A percentile compares a stretch with the other conserved stretches of the same genome.
These are phyloP conservation scores for Diplodia mutila DNA, from an alignment of 2,329 filamentous ascomycete genomes.

Conservation along the genomic window DNA sequence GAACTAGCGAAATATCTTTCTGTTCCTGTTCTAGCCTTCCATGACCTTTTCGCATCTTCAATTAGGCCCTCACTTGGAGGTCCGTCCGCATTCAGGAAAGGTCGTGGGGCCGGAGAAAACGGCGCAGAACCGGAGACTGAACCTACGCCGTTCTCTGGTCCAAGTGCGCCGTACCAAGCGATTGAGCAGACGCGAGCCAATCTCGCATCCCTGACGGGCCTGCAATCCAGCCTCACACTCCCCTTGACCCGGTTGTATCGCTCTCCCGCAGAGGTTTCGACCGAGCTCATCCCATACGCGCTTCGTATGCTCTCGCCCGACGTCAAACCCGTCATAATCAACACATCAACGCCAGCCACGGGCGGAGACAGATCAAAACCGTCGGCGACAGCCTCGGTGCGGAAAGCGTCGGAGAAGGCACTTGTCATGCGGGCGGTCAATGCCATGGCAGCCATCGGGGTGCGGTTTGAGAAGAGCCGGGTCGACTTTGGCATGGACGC, in stretches of 20 bases:
- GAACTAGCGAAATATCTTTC: conserved; percentile 86
- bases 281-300: conserved; percentile 83
- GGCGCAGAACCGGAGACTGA: conserved; percentile 45
- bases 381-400: conserved; percentile 74
- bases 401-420: conserved; percentile 79
- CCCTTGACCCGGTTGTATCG: conserved; percentile 77
- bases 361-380: conserved; percentile 34
- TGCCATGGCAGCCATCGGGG: conserved; percentile 80
- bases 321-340: conserved; percentile 86
- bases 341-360: conserved; percentile 64
- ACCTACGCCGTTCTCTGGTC: conserved; percentile 72
- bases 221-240: conserved; percentile 74
- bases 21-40: conserved; percentile 85
- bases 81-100: conserved; percentile 33
- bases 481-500: conserved; percentile 69
- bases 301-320: conserved; percentile 83
- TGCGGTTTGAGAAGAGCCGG: conserved; percentile 78
- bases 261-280: conserved; percentile 74
- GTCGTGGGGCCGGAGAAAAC: not conserved
- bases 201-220: conserved; percentile 69
- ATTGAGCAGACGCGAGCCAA: conserved; percentile 81
- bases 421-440: conserved; percentile 81
- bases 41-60: conserved; percentile 82
- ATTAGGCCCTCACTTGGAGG: conserved; percentile 50
- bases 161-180: conserved; percentile 79